Percentiles rank a stretch among this genome's conserved stretches.
Evolutionary conservation across 345 rosid species (phyloP).

Genomic region (Salix caprea): DNA sequence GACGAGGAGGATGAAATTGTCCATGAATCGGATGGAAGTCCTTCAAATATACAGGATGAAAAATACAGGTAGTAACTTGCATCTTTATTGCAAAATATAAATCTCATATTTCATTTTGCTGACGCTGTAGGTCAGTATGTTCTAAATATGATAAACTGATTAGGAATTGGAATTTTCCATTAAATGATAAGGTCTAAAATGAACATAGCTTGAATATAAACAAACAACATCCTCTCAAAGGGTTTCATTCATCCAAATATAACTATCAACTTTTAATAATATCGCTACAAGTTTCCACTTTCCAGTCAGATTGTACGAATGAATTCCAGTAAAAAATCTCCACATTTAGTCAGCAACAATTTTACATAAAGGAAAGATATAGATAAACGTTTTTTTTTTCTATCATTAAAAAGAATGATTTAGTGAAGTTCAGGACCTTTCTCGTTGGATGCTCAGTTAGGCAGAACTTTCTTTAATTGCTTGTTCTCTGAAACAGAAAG

Average conservation of each 20-base stretch:
- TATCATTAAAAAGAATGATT: too few relatives aligned
- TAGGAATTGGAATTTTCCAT: not conserved
- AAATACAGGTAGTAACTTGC: not conserved
- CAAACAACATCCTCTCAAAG: not conserved
- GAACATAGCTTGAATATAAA: not conserved
- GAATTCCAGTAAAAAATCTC: not conserved
- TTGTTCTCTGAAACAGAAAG: too few relatives aligned
- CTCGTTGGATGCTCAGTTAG: too few relatives aligned
- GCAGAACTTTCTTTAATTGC: too few relatives aligned
- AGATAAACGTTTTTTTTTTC: too few relatives aligned
- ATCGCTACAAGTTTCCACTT: not conserved
- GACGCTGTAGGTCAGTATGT: not conserved
- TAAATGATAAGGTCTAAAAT: not conserved
- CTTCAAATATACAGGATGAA: not conserved
- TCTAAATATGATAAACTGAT: not conserved
- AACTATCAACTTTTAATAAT: too few relatives aligned
- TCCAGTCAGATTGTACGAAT: not conserved
- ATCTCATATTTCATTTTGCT: not conserved
- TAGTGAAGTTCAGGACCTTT: too few relatives aligned
- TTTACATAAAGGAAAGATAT: too few relatives aligned
- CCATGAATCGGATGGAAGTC: conserved; percentile 29
- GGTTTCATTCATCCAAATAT: not conserved
- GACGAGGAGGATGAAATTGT: conserved; percentile 60
- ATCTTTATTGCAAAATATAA: not conserved
- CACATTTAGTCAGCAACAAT: not conserved